Conservation (phyloP, 257 asterid species). For the Nicotiana noctiflora region DNA sequence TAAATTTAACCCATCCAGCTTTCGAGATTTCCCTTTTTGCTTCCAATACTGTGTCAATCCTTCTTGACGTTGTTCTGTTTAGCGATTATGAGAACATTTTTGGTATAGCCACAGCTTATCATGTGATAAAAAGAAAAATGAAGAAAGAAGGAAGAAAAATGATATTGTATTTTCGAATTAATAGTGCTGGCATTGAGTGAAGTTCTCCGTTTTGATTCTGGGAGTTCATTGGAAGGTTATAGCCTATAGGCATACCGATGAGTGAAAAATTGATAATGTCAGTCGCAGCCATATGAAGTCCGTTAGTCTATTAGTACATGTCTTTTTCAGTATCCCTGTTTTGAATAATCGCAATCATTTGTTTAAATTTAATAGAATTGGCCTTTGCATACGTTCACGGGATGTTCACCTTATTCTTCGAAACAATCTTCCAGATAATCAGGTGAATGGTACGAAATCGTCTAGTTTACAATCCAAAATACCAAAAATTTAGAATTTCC, state of each 20-base stretch:
- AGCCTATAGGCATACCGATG: not conserved
- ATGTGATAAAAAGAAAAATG: not conserved
- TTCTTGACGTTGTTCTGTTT: not conserved
- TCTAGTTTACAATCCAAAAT: not conserved
- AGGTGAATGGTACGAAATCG: not conserved
- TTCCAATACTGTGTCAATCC: not conserved
- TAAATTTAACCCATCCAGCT: not conserved
- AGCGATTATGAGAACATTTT: not conserved
- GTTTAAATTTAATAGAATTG: not conserved
- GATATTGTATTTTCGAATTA: not conserved
- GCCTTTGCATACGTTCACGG: not conserved
- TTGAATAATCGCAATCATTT: not conserved
- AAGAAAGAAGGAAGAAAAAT: not conserved
- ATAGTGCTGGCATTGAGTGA: not conserved
- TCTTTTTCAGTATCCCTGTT: not conserved
- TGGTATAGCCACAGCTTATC: not conserved
- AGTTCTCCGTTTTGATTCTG: not conserved
- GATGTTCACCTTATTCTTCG: not conserved
- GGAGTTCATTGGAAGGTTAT: not conserved
- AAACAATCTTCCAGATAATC: not conserved
- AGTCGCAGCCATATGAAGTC: not conserved
- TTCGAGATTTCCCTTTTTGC: not conserved
- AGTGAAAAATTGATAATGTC: not conserved
- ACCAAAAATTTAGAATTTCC: not conserved
- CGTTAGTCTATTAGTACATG: not conserved